Base-by-base conservation (phyloP, 371 early-diverging fungal species). In the Rhizopus delemar region DNA sequence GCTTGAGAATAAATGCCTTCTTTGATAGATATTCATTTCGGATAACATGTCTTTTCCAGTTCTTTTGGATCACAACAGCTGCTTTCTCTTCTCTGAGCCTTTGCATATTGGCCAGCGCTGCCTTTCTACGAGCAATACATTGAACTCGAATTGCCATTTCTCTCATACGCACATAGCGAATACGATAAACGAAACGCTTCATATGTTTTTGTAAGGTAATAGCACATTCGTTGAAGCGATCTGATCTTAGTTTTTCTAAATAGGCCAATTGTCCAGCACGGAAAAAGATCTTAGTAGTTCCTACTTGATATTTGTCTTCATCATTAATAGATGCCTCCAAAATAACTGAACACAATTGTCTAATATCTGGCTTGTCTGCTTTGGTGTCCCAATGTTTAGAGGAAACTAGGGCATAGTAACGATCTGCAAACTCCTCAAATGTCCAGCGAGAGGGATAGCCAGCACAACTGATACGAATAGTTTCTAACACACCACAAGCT, bases 401-500 rank as follows among this genome's bases (percentile, higher is more conserved):
- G 38, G 85, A 80, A 15, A 93, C 86, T 51, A 99, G 76, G 62
- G 95, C 81, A 76, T 90, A 93, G 81, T 95, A 98, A 9, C 96
- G 90, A 59, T 92, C 89, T 33, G 89, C 90, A 71, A 99, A 99
- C 65, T 99, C 99, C 52, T 84, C 83, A 77, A 93, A 96, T n/a
- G 87, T 84, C 83, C 94, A 88, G 31, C 98, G 86, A 4, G 92
- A 87, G 9, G 99, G 99, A 74, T 98, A 99, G 13, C 99, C 99
- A 31, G 94, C 95, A 69, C 98, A 93, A 69, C 92, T 91, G 73
- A 99, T 99, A 36, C 97, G 89, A 65, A 99, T 99, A 5, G 99
- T 99, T 78, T 99, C 99, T 16, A 99, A 73, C 9, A 99, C 99
- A 86, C 99, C 99, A 82, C 99, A 99, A 31, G 99, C 99, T 53